Evolutionary conservation across 2,329 filamentous ascomycete genomes (phyloP).

Genomic region (Xylaria sp.): DNA sequence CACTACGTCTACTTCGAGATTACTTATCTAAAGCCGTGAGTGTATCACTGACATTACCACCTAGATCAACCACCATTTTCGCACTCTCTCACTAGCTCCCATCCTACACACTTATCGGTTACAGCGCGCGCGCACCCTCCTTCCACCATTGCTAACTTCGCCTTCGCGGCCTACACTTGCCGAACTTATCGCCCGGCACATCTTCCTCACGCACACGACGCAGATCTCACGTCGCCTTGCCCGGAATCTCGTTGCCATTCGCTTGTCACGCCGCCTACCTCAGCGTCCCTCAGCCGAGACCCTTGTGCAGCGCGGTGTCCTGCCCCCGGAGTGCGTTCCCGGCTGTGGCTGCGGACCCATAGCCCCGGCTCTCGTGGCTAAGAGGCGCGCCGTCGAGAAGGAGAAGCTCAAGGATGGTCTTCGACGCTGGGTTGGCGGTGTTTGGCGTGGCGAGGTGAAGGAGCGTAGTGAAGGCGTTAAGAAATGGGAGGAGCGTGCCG

Average conservation of each 20-base stretch:
- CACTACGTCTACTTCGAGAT: neutral
- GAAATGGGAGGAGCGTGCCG: slow-evolving; percentile 61
- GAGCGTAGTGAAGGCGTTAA: slow-evolving; percentile 61
- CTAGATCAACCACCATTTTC: slow-evolving; percentile 71
- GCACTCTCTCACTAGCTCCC: slow-evolving; percentile 71
- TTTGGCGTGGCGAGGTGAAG: slow-evolving; percentile 64
- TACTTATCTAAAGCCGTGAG: neutral
- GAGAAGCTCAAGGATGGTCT: slow-evolving; percentile 75
- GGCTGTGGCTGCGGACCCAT: slow-evolving; percentile 57
- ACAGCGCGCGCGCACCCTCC: slow-evolving; percentile 63
- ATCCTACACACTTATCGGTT: slow-evolving; percentile 72
- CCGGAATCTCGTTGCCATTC: slow-evolving; percentile 72
- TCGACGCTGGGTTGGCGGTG: slow-evolving; percentile 71
- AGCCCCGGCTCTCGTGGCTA: slow-evolving; percentile 71
- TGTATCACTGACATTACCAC: slow-evolving; percentile 32
- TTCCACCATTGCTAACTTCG: slow-evolving; percentile 67
- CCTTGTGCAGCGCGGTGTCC: slow-evolving; percentile 71
- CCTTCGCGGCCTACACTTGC: slow-evolving; percentile 68
- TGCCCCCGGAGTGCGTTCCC: slow-evolving; percentile 68
- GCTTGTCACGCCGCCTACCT: slow-evolving; percentile 70
- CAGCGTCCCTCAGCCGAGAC: slow-evolving; percentile 68
- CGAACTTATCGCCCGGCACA: slow-evolving; percentile 71
- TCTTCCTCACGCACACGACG: slow-evolving; percentile 74
- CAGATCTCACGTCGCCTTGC: slow-evolving; percentile 72
- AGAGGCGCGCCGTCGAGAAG: slow-evolving; percentile 70